These are phyloP conservation scores for Dioscorea zingiberensis DNA, from an alignment of 106 monocot species.

Conservation along the genomic window DNA sequence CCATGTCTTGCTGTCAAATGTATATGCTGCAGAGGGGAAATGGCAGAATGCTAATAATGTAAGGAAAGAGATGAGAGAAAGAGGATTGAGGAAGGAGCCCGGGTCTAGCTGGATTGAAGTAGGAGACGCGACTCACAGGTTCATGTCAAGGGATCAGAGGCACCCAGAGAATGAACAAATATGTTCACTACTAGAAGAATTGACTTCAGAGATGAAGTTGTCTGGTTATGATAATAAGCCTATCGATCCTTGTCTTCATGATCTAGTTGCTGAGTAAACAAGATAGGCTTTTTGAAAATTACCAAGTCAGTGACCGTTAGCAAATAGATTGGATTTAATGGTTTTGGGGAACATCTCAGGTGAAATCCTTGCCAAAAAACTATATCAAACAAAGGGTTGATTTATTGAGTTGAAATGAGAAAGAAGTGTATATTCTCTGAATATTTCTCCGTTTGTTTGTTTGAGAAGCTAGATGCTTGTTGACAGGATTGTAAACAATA, in stretches of 20 bases:
- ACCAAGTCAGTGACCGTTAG: background rate
- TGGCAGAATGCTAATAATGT: constrained; percentile 69
- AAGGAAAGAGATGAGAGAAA: constrained; percentile 71
- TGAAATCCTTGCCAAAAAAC: too few species aligned
- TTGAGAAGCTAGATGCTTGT: too few species aligned
- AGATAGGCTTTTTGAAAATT: background rate
- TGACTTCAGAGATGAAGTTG: constrained; percentile 38
- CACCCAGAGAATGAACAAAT: constrained; percentile 39
- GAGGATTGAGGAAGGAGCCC: constrained; percentile 59
- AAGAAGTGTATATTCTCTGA: too few species aligned
- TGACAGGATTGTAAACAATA: too few species aligned
- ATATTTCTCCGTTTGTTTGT: too few species aligned
- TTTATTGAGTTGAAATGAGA: too few species aligned
- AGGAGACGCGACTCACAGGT: constrained; percentile 40
- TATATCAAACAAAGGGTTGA: too few species aligned
- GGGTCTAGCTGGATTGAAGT: constrained; percentile 72
- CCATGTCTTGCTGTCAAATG: constrained; percentile 74
- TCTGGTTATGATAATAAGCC: constrained; percentile 1
- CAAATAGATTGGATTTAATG: background rate
- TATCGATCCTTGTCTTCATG: constrained; percentile 3
- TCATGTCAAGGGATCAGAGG: constrained; percentile 43
- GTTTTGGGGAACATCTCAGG: too few species aligned
- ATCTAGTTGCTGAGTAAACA: background rate
- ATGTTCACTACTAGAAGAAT: constrained; percentile 27
- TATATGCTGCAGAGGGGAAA: constrained; percentile 58